Base-by-base conservation (phyloP, 225 moss, liverwort and hornwort species). In the Pseudoscleropodium purum region DNA sequence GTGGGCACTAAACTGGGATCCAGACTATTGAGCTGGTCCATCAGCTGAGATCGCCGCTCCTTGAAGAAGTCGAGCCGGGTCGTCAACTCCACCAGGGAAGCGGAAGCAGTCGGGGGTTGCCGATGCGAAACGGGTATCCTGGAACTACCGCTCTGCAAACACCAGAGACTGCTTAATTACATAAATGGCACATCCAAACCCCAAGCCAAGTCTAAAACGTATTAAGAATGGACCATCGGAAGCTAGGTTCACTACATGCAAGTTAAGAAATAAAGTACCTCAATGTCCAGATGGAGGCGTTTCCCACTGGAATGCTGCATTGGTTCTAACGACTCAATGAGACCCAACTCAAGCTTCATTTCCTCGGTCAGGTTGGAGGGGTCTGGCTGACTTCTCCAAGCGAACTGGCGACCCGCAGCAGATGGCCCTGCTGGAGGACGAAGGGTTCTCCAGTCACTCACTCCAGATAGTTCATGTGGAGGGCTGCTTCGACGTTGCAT, bases 371-470 rank as follows among this genome's bases (percentile, higher is more conserved):
- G 91, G 87, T 85, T 95, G 47, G 90, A 88, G 26, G 91, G 83
- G 86, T 97, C 99, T 34, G 95, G 91, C 85, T 95, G 96, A 89
- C 92, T 93, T 89, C 96, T 95, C 99, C 99, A 99, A 61, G 99
- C 99, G 85, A 99, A 99, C 88, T 99, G 99, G 69, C 97, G 95
- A 78, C 96, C 95, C 15, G 99, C 96, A 70, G 97, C 97, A 67
- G 99, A 99, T 33, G 99, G 99, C 54, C 99, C 99, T 75, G 99
- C 96, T 33, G 99, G 99, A 60, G 99, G 99, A 80, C 99, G 96
- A 86, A 99, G 93, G 20, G 96, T 95, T 93, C 96, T 92, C 99
- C 99, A 97, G 79, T 97, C 96, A 69, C 95, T 94, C 72, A 86
- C 96, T 39, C 92, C 91, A 87, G 95, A 88, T 37, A 76, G 78